Percentiles rank a stretch among this genome's conserved stretches.
Evolutionary conservation across 2,329 filamentous ascomycete species (phyloP).

Genomic region (Aspergillus costaricaensis): DNA sequence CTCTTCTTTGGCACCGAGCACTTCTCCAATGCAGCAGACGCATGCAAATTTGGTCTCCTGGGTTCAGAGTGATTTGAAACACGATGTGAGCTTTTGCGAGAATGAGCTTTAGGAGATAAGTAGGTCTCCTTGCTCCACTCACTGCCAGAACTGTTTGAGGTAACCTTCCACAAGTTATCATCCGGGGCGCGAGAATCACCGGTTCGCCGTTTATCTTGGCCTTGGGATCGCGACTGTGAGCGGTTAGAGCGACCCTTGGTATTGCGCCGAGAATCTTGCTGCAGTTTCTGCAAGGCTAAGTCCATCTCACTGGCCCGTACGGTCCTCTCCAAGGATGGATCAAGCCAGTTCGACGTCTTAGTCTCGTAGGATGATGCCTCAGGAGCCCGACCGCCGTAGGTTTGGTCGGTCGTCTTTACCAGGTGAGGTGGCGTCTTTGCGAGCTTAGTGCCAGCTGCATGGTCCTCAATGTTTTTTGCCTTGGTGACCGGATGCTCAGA

Average conservation of each 20-base stretch:
- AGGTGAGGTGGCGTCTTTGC: constrained; percentile 29
- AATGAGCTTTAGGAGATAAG: constrained; percentile 25
- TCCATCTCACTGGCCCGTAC: constrained; percentile 39
- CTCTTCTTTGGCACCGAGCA: constrained; percentile 38
- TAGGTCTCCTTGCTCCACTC: constrained; percentile 29
- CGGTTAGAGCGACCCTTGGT: constrained; percentile 24
- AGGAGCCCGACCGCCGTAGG: constrained; percentile 16
- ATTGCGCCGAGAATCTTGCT: constrained; percentile 15
- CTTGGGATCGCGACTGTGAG: constrained; percentile 27
- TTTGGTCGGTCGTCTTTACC: constrained; percentile 12
- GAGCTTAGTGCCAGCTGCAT: constrained; percentile 27
- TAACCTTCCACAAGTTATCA: constrained; percentile 17
- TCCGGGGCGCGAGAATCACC: constrained; percentile 24
- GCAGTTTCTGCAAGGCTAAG: constrained; percentile 32
- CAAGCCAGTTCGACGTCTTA: constrained; percentile 25
- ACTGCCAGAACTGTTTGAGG: constrained; percentile 27
- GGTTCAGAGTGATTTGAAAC: constrained; percentile 21
- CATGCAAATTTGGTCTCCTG: constrained; percentile 20
- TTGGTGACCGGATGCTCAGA: constrained; percentile 35
- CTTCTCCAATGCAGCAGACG: constrained; percentile 22
- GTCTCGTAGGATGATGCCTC: constrained; percentile 23
- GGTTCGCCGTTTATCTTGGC: constrained; percentile 24
- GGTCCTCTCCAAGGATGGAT: constrained; percentile 31
- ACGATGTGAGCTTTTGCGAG: constrained; percentile 17
- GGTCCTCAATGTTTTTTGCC: constrained; percentile 20